Evolutionary conservation across 2,329 filamentous ascomycete species (phyloP).

Genomic region (Paecilomyces variotii): DNA sequence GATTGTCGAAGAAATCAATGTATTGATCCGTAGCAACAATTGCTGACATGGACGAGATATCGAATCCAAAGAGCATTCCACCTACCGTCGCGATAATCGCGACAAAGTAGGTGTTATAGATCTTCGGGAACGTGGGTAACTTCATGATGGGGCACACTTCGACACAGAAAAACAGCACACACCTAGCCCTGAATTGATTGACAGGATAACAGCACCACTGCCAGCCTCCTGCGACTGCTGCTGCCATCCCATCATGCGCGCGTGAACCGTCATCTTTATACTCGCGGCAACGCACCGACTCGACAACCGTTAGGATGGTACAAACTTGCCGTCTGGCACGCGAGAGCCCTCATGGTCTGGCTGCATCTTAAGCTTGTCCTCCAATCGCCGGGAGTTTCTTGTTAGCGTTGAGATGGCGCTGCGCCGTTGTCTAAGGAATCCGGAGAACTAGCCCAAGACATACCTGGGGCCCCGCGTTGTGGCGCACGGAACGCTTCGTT

Average conservation of each 20-base stretch:
- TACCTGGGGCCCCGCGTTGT: background rate
- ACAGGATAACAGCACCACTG: background rate
- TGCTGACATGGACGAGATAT: conserved; percentile 48
- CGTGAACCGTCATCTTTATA: background rate
- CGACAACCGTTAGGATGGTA: background rate
- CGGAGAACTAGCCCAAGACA: background rate
- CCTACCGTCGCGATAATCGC: conserved; percentile 46
- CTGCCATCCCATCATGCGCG: background rate
- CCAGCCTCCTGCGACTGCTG: background rate
- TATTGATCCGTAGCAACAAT: conserved; percentile 46
- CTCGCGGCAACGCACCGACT: background rate
- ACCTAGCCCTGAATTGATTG: background rate
- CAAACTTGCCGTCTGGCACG: background rate
- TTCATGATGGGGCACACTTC: conserved; percentile 9
- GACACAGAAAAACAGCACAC: background rate
- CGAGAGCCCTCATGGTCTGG: background rate
- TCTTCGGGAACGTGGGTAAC: conserved; percentile 37
- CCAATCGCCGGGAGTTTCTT: background rate
- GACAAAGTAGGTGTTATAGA: conserved; percentile 48
- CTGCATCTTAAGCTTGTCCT: background rate
- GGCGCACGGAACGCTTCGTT: background rate
- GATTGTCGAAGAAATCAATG: conserved; percentile 44
- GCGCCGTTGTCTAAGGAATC: background rate
- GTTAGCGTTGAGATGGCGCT: background rate
- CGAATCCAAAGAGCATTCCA: conserved; percentile 48